Evolutionary conservation across 192 early-diverging fungal genomes (phyloP).

Genomic region (Mortierella antarctica): DNA sequence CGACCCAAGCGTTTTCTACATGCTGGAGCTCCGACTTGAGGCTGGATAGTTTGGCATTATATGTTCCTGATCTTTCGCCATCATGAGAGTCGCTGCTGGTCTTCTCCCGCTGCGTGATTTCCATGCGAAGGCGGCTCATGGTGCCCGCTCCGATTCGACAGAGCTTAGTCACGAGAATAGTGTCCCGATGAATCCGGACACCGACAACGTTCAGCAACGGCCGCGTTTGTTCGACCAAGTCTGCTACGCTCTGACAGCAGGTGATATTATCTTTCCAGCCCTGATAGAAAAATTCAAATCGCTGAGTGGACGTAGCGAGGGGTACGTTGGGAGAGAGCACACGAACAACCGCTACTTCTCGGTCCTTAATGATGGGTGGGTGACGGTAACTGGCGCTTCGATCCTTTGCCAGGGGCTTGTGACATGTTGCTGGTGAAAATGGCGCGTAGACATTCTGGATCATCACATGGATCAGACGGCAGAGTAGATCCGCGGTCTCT

Average conservation of each 20-base stretch:
- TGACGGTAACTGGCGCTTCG: slow-evolving; percentile 7
- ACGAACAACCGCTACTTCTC: slow-evolving; percentile 12
- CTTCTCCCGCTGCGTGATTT: slow-evolving; percentile 9
- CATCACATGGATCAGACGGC: slow-evolving; percentile 66
- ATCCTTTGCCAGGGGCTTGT: slow-evolving; percentile 25
- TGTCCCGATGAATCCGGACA: slow-evolving; percentile 53
- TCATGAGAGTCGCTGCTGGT: not conserved
- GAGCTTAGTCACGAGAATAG: slow-evolving; percentile 22
- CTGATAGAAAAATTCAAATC: slow-evolving; percentile 70
- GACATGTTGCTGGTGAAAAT: slow-evolving; percentile 47
- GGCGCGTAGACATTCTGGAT: slow-evolving; percentile 66
- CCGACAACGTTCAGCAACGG: slow-evolving; percentile 58
- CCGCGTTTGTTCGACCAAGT: slow-evolving; percentile 43
- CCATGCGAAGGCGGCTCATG: not conserved
- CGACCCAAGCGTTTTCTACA: slow-evolving; percentile 41
- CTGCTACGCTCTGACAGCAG: slow-evolving; percentile 24
- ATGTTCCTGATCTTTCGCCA: not conserved
- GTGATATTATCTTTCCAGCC: slow-evolving; percentile 65
- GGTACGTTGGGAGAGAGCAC: slow-evolving; percentile 20
- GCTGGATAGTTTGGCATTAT: not conserved
- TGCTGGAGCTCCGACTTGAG: slow-evolving; percentile 2
- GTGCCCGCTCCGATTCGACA: slow-evolving; percentile 41
- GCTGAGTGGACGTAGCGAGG: slow-evolving; percentile 21
- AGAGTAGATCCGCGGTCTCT: slow-evolving; percentile 70
- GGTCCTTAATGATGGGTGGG: slow-evolving; percentile 4